Evolutionary conservation across 179 eudicot genomes (phyloP).

Genomic region (Spergularia azorica): DNA sequence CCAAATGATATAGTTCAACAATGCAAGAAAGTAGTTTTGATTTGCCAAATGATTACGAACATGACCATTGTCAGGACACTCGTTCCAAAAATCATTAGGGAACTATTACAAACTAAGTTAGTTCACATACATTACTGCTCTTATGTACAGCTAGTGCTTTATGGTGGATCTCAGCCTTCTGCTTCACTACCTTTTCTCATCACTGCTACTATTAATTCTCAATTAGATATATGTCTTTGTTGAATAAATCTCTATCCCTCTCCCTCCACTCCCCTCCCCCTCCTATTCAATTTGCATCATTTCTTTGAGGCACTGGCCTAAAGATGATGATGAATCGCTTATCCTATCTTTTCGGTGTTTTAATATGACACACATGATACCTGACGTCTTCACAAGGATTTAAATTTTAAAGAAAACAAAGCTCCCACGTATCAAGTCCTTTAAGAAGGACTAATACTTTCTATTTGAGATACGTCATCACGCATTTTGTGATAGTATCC

Average conservation of each 20-base stretch:
- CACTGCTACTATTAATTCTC: too few species aligned
- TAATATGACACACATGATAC: background rate
- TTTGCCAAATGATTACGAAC: background rate
- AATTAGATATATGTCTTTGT: too few species aligned
- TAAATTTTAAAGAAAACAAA: too few species aligned
- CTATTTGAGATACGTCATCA: background rate
- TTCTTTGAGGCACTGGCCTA: background rate
- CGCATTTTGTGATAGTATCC: slow-evolving; percentile 1
- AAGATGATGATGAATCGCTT: background rate
- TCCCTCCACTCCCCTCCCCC: too few species aligned
- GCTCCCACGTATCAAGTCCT: background rate
- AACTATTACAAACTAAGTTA: background rate
- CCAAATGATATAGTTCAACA: background rate
- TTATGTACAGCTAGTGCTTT: background rate
- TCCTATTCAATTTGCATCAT: background rate
- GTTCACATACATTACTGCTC: background rate
- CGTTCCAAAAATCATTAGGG: slow-evolving; percentile 10
- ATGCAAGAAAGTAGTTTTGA: background rate
- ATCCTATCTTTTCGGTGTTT: background rate
- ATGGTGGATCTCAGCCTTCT: background rate
- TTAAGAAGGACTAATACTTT: background rate
- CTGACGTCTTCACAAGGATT: too few species aligned
- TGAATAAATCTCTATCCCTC: too few species aligned
- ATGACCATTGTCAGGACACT: background rate
- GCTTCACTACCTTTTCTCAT: background rate